phyloP scores from a whole-genome alignment of 345 rosid genomes.

The Syzygium grande region DNA sequence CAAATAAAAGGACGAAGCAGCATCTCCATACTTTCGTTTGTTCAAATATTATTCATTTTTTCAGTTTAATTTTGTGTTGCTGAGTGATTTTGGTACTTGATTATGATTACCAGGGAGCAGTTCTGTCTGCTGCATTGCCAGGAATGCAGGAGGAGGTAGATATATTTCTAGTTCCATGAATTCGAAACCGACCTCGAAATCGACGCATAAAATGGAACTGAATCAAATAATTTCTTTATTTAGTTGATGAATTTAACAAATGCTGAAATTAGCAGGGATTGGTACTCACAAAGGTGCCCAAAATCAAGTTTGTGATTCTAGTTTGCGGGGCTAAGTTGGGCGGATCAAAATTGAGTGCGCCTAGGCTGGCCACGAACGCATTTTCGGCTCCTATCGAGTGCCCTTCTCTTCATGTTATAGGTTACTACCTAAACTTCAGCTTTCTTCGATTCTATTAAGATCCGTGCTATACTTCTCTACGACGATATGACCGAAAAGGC shows the following conservation, averaged over 20 bases:
- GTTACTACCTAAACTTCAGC: constrained; percentile 11
- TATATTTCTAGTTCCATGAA: background rate
- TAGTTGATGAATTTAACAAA: background rate
- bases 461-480: background rate
- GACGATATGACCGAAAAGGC: background rate
- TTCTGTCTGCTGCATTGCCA: constrained; percentile 51
- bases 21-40: background rate
- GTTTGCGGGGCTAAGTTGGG: constrained; percentile 59
- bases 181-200: background rate
- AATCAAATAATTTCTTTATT: background rate
- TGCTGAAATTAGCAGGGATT: constrained; percentile 34
- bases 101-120: constrained; percentile 45
- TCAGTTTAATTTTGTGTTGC: constrained; percentile 4
- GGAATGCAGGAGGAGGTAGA: constrained; percentile 37
- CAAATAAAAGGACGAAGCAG: background rate
- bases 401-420: constrained; percentile 66
- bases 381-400: constrained; percentile 37
- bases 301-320: constrained; percentile 50
- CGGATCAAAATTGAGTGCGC: background rate
- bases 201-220: background rate
- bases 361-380: constrained; percentile 37
- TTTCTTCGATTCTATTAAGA: background rate
- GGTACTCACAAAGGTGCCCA: constrained; percentile 54
- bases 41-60: background rate
- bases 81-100: background rate